Base-by-base conservation (phyloP, 345 rosid genomes). In the Eucalyptus globulus region DNA sequence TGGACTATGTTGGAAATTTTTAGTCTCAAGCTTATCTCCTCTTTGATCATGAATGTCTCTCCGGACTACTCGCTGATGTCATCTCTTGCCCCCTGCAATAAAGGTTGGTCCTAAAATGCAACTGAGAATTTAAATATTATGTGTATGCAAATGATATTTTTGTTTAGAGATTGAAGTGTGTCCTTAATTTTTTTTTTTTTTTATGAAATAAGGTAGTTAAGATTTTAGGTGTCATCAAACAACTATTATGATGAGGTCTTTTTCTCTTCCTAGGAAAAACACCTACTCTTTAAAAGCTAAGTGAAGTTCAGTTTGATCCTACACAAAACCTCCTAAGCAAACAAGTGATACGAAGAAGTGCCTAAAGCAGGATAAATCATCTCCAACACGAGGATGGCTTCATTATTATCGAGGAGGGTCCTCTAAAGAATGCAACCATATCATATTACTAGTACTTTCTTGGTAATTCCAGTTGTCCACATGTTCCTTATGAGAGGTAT, bases 181-280 rank as follows among this genome's bases (percentile, higher is more conserved):
- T 56, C 27, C 29, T 2, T 56, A 56, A 56, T 9, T 56, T 56
- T 24, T 24, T 24, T 53, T 53, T 56, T 5, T 22, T 26, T 22
- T 24, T 6, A 56, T 56, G 29, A 56, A 56, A 22, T 93, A 19
- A 37, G 50, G 9, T 94, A 93, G 34, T 93, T 94, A 49, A 94
- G 91, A 76, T 88, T 93, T 21, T 91, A 89, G 0, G 96, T 93
- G n/a, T 94, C 93, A 2, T n/a, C 8, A 40, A 56, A 56, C 62
- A 56, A 56, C 62, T 22, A 24, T 56, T 22, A 26, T 22, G 62
- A 56, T 10, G 11, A 56, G 62, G 62, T 56, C 29, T 22, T 56
- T 56, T 24, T 56, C 62, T 24, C 29, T 56, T 11, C 29, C 13
- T 10, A 4, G 62, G 62, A 9, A 56, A 24, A 56, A 56, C 62